Percentiles rank a stretch among this genome's conserved stretches.
phyloP scores from a whole-genome alignment of 768 basidiomycete genomes.

The Strobilomyces echinocephalus region DNA sequence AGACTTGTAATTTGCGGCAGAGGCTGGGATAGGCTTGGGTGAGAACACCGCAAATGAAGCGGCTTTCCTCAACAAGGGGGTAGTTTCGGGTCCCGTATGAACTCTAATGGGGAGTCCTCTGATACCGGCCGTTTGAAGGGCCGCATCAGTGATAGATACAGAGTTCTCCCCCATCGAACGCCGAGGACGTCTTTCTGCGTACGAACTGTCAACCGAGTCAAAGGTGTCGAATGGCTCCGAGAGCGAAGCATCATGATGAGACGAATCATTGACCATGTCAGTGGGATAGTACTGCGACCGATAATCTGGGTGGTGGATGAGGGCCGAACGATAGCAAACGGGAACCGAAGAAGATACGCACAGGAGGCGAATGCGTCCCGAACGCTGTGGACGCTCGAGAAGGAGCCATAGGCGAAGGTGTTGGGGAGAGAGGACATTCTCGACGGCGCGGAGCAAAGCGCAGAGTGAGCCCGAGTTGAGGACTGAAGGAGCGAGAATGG shows the following conservation, averaged over 20 bases:
- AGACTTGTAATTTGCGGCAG: not conserved
- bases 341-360: conserved; percentile 26
- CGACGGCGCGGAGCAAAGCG: not conserved
- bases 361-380: conserved; percentile 59
- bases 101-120: not conserved
- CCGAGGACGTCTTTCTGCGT: conserved; percentile 6
- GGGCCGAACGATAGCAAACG: not conserved
- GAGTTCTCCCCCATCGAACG: not conserved
- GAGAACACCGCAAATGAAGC: conserved; percentile 32
- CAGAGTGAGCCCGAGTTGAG: not conserved
- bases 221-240: conserved; percentile 2
- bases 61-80: conserved; percentile 39
- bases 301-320: conserved; percentile 43
- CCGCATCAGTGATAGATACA: conserved; percentile 11
- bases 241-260: conserved; percentile 29
- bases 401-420: conserved; percentile 44
- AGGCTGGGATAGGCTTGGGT: not conserved
- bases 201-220: not conserved
- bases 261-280: conserved; percentile 36
- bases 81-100: conserved; percentile 19
- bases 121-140: conserved; percentile 21
- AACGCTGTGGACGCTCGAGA: conserved; percentile 45
- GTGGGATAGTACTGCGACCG: conserved; percentile 64
- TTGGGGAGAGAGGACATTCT: conserved; percentile 48
- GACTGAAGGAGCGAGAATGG: not conserved